These are phyloP conservation scores for Daedaleopsis sinensis DNA, from an alignment of 768 basidiomycete genomes.

Conservation along the genomic window DNA sequence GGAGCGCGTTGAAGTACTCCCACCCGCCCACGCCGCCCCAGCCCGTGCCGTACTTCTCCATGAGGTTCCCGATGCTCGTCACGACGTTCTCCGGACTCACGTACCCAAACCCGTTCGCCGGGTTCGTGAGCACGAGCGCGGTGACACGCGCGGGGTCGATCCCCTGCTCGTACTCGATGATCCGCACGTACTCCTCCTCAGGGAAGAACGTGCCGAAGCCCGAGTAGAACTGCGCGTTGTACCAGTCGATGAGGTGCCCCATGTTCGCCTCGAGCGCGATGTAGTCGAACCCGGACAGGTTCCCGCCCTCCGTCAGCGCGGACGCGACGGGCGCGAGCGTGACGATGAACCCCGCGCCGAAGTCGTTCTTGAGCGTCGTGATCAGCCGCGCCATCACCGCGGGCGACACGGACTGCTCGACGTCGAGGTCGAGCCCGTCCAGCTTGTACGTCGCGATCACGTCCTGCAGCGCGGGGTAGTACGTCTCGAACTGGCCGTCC, in stretches of 20 bases:
- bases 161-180: conserved; percentile 5
- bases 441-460: conserved; percentile 6
- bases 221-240: conserved; percentile 13
- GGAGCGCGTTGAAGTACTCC: conserved; percentile 9
- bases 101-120: conserved; percentile 1
- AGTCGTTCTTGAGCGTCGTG: conserved; percentile 1
- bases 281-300: conserved; percentile 12
- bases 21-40: conserved; percentile 9
- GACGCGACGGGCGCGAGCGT: conserved; percentile 10
- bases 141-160: conserved; percentile 3
- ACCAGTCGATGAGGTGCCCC: not conserved
- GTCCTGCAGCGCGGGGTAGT: conserved; percentile 3
- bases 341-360: conserved; percentile 4
- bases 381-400: not conserved
- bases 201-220: conserved; percentile 10
- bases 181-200: not conserved
- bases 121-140: conserved; percentile 6
- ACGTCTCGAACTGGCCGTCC: conserved; percentile 4
- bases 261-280: conserved; percentile 1
- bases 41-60: conserved; percentile 6
- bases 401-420: conserved; percentile 5
- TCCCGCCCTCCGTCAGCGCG: conserved; percentile 10
- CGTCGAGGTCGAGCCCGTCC: conserved; percentile 9
- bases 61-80: conserved; percentile 1
- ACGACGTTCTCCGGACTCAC: conserved; percentile 3